Conservation (phyloP, 139 green algal genomes). For the Chlorella sp. region DNA sequence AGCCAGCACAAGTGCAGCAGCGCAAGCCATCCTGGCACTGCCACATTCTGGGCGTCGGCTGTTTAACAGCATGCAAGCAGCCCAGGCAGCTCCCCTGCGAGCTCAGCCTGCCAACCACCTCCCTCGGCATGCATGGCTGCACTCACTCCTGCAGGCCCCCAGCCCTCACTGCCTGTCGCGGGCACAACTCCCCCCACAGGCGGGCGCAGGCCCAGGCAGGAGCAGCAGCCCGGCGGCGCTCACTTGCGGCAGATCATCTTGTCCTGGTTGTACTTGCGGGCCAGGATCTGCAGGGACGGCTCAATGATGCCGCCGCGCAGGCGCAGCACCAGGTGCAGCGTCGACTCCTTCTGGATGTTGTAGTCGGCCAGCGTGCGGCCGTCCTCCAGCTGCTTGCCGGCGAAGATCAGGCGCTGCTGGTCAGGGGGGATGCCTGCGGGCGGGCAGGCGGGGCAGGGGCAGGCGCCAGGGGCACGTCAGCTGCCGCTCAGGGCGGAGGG, state of each 20-base stretch:
- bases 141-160: too few relatives aligned
- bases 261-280: constrained; percentile 99
- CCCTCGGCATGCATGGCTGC: not conserved
- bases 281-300: constrained; percentile 97
- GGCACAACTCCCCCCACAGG: too few relatives aligned
- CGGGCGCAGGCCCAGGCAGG: too few relatives aligned
- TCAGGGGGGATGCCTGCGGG: constrained; percentile 88
- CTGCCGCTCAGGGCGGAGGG: too few relatives aligned
- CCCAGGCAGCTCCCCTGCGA: not conserved
- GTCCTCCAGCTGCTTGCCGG: constrained; percentile 98
- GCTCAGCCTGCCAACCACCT: not conserved
- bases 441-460: not conserved
- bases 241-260: constrained; percentile 99
- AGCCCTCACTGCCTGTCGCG: not conserved
- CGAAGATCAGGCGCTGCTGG: constrained; percentile 98
- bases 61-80: not conserved
- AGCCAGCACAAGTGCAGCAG: not conserved
- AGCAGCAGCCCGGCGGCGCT: constrained; percentile 25
- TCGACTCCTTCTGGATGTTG: constrained; percentile 98
- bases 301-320: constrained; percentile 99
- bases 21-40: too few relatives aligned
- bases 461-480: not conserved
- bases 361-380: constrained; percentile 96
- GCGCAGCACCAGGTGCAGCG: constrained; percentile 98
- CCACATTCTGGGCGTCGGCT: not conserved